A percentile compares a stretch with the other conserved stretches of the same genome.
phyloP scores from a whole-genome alignment of 75 land plant species.

The Pinus taeda region DNA sequence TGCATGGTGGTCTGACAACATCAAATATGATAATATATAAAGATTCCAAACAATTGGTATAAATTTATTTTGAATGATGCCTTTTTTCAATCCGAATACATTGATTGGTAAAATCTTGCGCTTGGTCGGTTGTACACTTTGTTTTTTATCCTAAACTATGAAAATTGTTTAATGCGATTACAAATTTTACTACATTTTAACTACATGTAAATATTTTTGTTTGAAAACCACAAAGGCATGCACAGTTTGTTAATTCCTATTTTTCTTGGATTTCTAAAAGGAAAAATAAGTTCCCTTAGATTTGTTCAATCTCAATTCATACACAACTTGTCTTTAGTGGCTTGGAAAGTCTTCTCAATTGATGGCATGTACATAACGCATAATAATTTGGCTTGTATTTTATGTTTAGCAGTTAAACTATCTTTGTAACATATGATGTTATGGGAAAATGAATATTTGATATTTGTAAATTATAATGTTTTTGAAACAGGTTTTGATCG shows the following conservation, averaged over 20 bases:
- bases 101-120: neutral
- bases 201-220: neutral
- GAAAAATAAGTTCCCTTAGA: neutral
- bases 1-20: conserved; percentile 97
- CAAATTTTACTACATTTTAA: neutral
- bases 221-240: neutral
- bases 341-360: neutral
- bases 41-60: conserved; percentile 77
- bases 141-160: neutral
- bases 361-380: neutral
- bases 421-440: neutral
- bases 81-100: neutral
- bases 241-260: neutral
- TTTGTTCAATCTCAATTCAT: neutral
- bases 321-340: neutral
- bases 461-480: neutral
- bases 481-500: conserved; percentile 75
- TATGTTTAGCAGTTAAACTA: neutral
- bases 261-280: neutral
- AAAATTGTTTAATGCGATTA: neutral
- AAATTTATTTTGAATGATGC: conserved; percentile 2
- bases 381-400: neutral
- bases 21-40: conserved; percentile 83
- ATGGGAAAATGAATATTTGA: neutral
- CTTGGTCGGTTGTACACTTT: neutral